Base-by-base conservation (phyloP, 1,139 yeast genomes). In the Lipomyces yarrowii region DNA sequence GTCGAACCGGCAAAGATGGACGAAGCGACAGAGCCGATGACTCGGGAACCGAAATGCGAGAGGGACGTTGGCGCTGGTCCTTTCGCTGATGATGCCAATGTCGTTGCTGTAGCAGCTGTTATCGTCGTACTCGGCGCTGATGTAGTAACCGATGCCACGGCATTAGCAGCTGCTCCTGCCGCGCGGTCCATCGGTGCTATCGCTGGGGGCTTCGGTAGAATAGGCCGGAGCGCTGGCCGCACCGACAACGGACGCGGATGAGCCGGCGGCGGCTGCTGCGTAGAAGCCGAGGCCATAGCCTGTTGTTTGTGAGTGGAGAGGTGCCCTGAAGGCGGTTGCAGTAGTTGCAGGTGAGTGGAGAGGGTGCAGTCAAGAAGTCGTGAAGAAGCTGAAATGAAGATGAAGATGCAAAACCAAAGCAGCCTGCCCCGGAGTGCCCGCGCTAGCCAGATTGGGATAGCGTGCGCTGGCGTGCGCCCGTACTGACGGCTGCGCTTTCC, bases 21-120 rank as follows among this genome's bases (percentile, higher is more conserved):
- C 18, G 69, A 67, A 10, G 69, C 69, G 61, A 67, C 69, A 26
- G 68, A 64, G 63, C 69, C 68, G 21, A 67, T 59, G 42, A 67
- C 66, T 46, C 69, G 64, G 7, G 67, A 58, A 51, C 62, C 58
- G 33, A 67, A 59, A 15, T 62, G 62, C 15, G 67, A 42, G 32
- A 56, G 56, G n/a, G 67, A 30, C 8, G 65, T 13, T 11, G 23
- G 30, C 55, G 55, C 55, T 6, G 33, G 55, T 52, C 30, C 55
- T 52, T 52, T 32, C 56, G 60, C 52, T 35, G 63, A 10, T 18
- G 56, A 2, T 13, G 64, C 6, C 42, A 60, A 2, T 8, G 64
- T 15, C 23, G 26, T 21, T 7, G 64, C 21, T 7, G 64, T 11
- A 3, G 60, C 7, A 13, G 60, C 1, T 11, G 62, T 8, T 10